Evolutionary conservation across 176 grass and related monocot genomes (phyloP), one percentile per base, ranked within the genome.

Genomic region (Cymbopogon citratus): DNA sequence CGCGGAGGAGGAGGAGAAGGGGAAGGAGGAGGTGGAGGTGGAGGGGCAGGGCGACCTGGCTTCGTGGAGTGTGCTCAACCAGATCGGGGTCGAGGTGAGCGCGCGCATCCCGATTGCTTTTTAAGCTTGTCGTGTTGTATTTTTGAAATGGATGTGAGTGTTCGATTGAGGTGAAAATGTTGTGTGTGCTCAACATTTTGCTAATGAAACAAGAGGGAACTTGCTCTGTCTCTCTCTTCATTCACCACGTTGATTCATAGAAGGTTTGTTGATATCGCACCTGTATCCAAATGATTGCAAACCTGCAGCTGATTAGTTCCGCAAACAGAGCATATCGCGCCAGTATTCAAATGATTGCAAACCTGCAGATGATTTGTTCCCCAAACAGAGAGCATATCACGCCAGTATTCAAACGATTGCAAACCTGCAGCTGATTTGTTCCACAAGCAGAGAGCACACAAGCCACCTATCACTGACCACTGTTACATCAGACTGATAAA

Each of bases 51-150:
- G 26, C 15, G 83, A 86, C 25, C 69, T 68, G 35, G 66, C 74
- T 35, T 49, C 79, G 49, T 86, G 79, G 79, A 77, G 19, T 12
- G 29, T 86, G 63, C 61, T 90, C n/a, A 54, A 69, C 40, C 84
- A 90, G 83, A 62, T 90, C 5, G 83, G 79, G 5, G 49, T 82
- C 11, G 68, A 86, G 88, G 88, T 90, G 79, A 83, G 74, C 48
- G 23, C 29, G 49, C 52, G 14, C 31, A 6, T 34, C 39, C 7
- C 7, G 1, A 14, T 28, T 85, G 33, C 48, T 44, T 79, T 8
- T 8, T 33, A 71, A 3, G 41, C 29, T 54, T 86, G 21, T 31
- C 80, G 13, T 78, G 51, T 83, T 78, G 5, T 34, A 7, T 27
- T 13, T 81, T 77, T 66, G 26, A 80, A 80, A 67, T 56, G 48